These are phyloP conservation scores for Aquilaria yunnanensis DNA, from an alignment of 345 rosid species.

Conservation along the genomic window DNA sequence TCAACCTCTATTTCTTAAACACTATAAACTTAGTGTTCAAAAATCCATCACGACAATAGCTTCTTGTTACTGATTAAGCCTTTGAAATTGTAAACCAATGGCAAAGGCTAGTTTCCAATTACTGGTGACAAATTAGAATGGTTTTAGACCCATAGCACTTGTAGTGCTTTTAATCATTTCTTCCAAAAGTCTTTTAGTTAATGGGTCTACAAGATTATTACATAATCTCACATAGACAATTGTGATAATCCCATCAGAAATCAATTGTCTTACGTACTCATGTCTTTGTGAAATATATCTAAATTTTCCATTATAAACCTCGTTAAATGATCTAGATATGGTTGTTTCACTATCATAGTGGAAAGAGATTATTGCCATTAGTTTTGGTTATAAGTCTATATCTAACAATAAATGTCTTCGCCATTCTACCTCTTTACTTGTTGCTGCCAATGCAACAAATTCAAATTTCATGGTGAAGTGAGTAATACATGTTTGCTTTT, in stretches of 20 bases:
- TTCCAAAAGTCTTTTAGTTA: not conserved
- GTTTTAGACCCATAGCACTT: too few relatives aligned
- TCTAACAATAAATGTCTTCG: not conserved
- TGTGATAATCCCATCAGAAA: not conserved
- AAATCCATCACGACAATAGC: too few relatives aligned
- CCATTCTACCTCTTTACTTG: not conserved
- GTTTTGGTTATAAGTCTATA: not conserved
- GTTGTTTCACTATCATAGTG: conserved; percentile 3
- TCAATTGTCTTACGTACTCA: conserved; percentile 2
- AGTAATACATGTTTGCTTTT: not conserved
- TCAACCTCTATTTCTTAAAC: too few relatives aligned
- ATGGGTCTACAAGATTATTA: conserved; percentile 1
- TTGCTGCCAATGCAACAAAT: too few relatives aligned
- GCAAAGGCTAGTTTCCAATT: too few relatives aligned
- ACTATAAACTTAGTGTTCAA: too few relatives aligned
- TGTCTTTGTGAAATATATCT: conserved; percentile 2
- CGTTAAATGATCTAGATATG: not conserved
- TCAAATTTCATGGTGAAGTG: too few relatives aligned
- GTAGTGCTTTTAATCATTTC: not conserved
- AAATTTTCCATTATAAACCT: not conserved
- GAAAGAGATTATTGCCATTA: not conserved
- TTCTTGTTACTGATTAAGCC: too few relatives aligned
- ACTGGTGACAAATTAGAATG: too few relatives aligned
- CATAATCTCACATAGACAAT: not conserved
- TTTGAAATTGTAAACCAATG: too few relatives aligned